These are phyloP conservation scores for Trichoderma koningii DNA, from an alignment of 2,329 filamentous ascomycete genomes.

Conservation along the genomic window DNA sequence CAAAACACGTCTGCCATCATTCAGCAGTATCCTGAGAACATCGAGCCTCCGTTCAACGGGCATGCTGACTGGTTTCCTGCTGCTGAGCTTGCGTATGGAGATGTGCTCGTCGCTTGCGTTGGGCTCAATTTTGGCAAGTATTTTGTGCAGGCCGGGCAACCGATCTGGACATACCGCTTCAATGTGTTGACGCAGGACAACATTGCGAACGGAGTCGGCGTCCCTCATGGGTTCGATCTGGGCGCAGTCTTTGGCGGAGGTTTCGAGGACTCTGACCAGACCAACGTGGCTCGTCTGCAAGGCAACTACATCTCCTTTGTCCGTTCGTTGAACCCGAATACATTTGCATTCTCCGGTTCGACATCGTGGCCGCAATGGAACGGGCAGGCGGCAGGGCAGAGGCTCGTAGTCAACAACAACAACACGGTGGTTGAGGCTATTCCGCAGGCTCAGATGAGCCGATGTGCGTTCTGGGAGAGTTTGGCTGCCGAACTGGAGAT, in stretches of 20 bases:
- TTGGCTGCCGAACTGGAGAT: slow-evolving; percentile 14
- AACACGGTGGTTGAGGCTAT: slow-evolving; percentile 23
- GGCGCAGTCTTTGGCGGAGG: slow-evolving; percentile 63
- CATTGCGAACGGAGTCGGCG: slow-evolving; percentile 57
- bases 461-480: slow-evolving; percentile 24
- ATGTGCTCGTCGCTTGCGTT: slow-evolving; percentile 19
- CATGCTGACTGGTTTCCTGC: slow-evolving; percentile 23
- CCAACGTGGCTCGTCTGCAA: slow-evolving; percentile 62
- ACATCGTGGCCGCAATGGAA: slow-evolving; percentile 25
- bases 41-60: slow-evolving; percentile 16
- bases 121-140: slow-evolving; percentile 26
- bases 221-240: slow-evolving; percentile 64
- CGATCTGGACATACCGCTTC: slow-evolving; percentile 23
- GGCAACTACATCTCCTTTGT: slow-evolving; percentile 72
- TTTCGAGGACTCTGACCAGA: slow-evolving; percentile 28
- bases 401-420: slow-evolving; percentile 24
- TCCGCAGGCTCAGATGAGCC: slow-evolving; percentile 21
- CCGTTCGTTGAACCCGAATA: slow-evolving; percentile 65
- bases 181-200: slow-evolving; percentile 35
- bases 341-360: slow-evolving; percentile 36
- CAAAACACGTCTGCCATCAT: slow-evolving; percentile 21
- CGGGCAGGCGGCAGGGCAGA: slow-evolving; percentile 16
- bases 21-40: slow-evolving; percentile 18
- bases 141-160: slow-evolving; percentile 13
- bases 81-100: slow-evolving; percentile 23